Base-by-base conservation (phyloP, 306 rosid species). In the Vachellia pachyceras region DNA sequence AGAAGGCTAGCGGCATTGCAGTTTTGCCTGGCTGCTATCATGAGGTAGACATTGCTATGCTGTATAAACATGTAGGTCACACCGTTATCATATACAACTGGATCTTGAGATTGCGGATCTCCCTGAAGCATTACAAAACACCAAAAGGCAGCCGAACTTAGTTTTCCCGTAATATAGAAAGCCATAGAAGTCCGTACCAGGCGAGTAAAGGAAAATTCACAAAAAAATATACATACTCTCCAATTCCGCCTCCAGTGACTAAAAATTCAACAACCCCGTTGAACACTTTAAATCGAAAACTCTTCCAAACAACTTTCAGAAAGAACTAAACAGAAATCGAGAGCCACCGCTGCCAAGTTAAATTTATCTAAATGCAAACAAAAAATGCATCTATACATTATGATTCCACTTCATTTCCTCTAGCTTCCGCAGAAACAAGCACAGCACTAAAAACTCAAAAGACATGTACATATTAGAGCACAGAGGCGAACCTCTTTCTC, bases 1-100 rank as follows among this genome's bases (percentile, higher is more conserved):
- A 93, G 82, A 84, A 96, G 87, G 81, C 99, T 93, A n/a, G 98
- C 98, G 3, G 97, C 99, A 88, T 96, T 96, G 87, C 99, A 93
- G 72, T 96, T 96, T 88, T 96, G 98, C 84, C 99, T 83, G 22
- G 99, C 88, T 14, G 99, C 99, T 10, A 83, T 70, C 97, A 96
- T 92, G 80, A 96, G 87, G 90, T 86, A 96, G 65, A 96, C 92
- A 83, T 96, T 95, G 79, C 92, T 96, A 79, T 96, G 99, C 87
- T 96, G 99, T 80, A 96, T 85, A 83, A 92, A 96, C 98, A 96
- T 80, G 89, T 93, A 96, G 85, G 92, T 89, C 63, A 93, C 95
- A 55, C 99, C 99, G 75, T 90, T 88, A 69, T 96, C 98, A 77
- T 72, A 80, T 20, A 90, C 98, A 65, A 93, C 98, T 14, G 99